Evolutionary conservation across 176 grass and related monocot genomes (phyloP), one percentile per base, ranked within the genome.

Genomic region (Olyra latifolia): DNA sequence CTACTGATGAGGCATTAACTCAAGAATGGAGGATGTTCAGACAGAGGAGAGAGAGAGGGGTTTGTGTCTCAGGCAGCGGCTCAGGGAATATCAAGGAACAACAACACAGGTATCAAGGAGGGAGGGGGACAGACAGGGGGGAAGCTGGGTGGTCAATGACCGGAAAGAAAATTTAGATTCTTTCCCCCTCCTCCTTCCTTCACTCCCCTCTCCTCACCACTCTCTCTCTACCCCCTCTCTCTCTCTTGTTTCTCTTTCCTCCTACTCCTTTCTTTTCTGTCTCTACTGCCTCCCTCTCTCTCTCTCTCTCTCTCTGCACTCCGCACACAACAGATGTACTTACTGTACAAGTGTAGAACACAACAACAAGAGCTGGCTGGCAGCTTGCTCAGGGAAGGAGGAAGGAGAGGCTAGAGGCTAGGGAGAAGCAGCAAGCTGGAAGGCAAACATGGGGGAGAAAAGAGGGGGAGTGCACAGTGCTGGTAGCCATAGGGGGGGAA

Each of bases 81-180:
- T 65, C 38, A 82, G 83, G 75, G 79, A 83, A 85, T 85, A 76
- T 38, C 68, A 79, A 52, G 80, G 81, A 85, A 66, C 41, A 85
- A 43, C 27, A 89, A 44, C 71, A 78, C 80, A 84, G 80, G 60
- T 80, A 88, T 80, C 86, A 88, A 83, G 67, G 75, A 72, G 42
- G 16, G 56, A 65, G 46, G 87, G 71, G 82, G 77, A 82, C 72
- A 85, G 71, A 80, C 69, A 71, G 75, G 82, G 68, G 40, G 17
- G 62, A 47, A 80, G 77, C 71, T 81, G 16, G 66, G 66, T 77
- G 78, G 82, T 85, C 82, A 89, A 85, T 85, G 82, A 85, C 78
- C 44, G 71, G 22, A 89, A 85, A 82, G 78, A 57, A 89, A 83
- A 72, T 66, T 56, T 52, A 77, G 83, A 89, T 75, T 84, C 76